Percentiles rank a stretch among this genome's conserved stretches.
These are phyloP conservation scores for Ustilago nuda DNA, from an alignment of 1,284 basidiomycete genomes.

Conservation along the genomic window DNA sequence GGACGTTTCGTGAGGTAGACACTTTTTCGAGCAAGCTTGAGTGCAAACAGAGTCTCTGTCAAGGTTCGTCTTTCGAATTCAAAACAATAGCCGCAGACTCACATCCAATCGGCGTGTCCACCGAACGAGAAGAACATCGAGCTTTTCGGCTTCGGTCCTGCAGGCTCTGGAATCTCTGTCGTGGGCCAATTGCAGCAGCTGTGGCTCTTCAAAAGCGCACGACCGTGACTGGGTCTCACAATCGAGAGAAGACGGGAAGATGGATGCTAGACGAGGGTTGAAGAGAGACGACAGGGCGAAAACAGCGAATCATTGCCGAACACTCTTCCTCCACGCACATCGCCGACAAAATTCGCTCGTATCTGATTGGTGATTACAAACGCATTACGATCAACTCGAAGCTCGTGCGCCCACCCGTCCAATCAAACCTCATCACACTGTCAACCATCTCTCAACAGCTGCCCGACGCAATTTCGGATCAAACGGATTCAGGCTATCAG, in stretches of 20 bases:
- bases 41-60: background rate
- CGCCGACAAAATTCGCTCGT: constrained; percentile 13
- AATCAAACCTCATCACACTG: constrained; percentile 15
- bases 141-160: background rate
- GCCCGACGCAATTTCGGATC: constrained; percentile 33
- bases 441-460: constrained; percentile 13
- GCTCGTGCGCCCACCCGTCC: constrained; percentile 8
- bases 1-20: background rate
- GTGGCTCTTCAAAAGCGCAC: background rate
- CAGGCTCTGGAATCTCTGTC: background rate
- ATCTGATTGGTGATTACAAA: constrained; percentile 32
- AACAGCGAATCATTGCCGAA: constrained; percentile 4
- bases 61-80: background rate
- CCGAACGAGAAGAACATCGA: background rate
- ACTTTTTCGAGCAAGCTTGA: background rate
- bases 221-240: background rate
- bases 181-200: background rate
- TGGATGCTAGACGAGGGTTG: background rate
- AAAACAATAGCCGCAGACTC: background rate
- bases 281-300: constrained; percentile 10
- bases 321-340: constrained; percentile 36
- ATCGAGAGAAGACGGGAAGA: background rate
- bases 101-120: background rate
- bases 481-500: constrained; percentile 31
- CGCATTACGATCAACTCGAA: background rate